A percentile compares a stretch with the other conserved stretches of the same genome.
Conservation (phyloP, 2,329 filamentous ascomycete genomes). For the Torrubiellomyces zombiae region DNA sequence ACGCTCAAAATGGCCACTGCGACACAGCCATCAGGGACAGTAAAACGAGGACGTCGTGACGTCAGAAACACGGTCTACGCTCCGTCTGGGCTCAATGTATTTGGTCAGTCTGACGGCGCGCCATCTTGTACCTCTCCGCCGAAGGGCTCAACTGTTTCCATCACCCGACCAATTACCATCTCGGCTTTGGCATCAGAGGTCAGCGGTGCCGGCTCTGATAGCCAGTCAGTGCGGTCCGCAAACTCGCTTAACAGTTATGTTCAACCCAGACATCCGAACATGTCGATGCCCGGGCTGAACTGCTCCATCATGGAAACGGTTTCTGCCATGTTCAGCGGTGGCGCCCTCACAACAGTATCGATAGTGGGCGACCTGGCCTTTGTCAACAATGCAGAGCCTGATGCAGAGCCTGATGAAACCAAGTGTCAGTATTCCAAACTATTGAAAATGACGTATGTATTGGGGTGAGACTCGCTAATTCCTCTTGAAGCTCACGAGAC, state of each 20-base stretch:
- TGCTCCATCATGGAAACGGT: conserved; percentile 84
- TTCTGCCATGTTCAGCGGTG: conserved; percentile 67
- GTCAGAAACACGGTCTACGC: conserved; percentile 83
- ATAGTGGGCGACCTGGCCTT: conserved; percentile 83
- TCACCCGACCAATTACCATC: conserved; percentile 27
- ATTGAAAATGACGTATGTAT: too few species aligned
- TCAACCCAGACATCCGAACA: conserved; percentile 65
- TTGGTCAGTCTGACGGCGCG: conserved; percentile 14
- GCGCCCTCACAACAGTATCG: conserved; percentile 51
- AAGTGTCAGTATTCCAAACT: conserved; percentile 15
- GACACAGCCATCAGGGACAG: conserved; percentile 53
- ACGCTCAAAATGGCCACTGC: conserved; percentile 52
- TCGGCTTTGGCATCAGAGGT: conserved; percentile 46
- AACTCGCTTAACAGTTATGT: conserved; percentile 57
- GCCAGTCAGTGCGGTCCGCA: conserved; percentile 78
- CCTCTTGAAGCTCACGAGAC: conserved; percentile 42
- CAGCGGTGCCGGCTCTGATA: conserved; percentile 53
- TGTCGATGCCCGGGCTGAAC: conserved; percentile 65
- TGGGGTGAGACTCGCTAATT: too few species aligned
- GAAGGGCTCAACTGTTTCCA: conserved; percentile 6
- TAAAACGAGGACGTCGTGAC: conserved; percentile 78
- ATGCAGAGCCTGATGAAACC: conserved; percentile 29
- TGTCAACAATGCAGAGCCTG: conserved; percentile 50
- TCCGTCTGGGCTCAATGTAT: conserved; percentile 21
- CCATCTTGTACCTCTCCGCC: conserved; percentile 9